Base-by-base conservation (phyloP, 345 rosid species). In the Carallia brachiata region DNA sequence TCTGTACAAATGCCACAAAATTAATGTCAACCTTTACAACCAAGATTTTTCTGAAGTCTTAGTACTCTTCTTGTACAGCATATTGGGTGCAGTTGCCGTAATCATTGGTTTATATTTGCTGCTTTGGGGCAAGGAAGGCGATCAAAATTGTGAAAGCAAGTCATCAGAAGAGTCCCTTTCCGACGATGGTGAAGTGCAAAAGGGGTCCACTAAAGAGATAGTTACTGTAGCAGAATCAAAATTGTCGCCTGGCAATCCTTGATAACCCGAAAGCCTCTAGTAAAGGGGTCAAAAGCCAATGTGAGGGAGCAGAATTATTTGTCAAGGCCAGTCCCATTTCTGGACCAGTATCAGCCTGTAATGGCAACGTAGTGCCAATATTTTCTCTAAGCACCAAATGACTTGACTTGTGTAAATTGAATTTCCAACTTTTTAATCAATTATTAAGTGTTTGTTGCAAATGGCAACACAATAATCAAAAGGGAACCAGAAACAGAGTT, bases 101-200 rank as follows among this genome's bases (percentile, higher is more conserved):
- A 83, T 87, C 12, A 6, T 75, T 50, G 96, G 90, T 47, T 63
- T 90, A 28, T 90, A 90, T 73, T 48, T 87, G 74, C 80, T 90
- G 65, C 62, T 86, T 7, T 87, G 92, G 92, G 96, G 92, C 17
- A 90, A 87, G 77, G 90, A 86, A 61, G 80, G 62, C 6, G 88
- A 81, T 19, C 56, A 52, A 52, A 58, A 65, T 18, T 53, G n/a
- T 72, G 63, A 55, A n/a, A 17, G 52, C 9, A 61, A 75, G 67
- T 55, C 72, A 34, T 52, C 63, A 39, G 80, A 70, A 65, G 73
- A 76, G 36, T 55, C 70, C 40, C 23, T 7, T 50, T 58, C 63
- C 1, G 50, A 56, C 17, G 19, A 47, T 8, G 73, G 70, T 34
- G 78, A 73, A 12, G 50, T 10, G 52, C 64, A 70, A 39, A 48